phyloP scores from a whole-genome alignment of 108 stramenopile species.

The Stephanodiscus minutulus region DNA sequence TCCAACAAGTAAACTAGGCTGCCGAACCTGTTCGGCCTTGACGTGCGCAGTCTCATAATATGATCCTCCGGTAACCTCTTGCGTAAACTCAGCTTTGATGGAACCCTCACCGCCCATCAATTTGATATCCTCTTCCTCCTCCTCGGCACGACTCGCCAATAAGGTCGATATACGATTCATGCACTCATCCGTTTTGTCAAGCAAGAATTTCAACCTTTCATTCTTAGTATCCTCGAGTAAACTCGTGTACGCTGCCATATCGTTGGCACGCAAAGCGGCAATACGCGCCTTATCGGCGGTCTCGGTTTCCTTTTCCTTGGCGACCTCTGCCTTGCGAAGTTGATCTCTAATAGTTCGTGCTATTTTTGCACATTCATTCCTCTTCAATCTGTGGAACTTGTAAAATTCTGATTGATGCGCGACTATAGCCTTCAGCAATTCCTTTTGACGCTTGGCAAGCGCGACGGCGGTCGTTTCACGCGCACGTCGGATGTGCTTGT shows the following conservation, averaged over 20 bases:
- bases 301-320: constrained; percentile 76
- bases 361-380: constrained; percentile 56
- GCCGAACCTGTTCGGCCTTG: constrained; percentile 75
- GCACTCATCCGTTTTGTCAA: constrained; percentile 84
- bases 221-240: constrained; percentile 85
- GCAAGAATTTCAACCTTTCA: constrained; percentile 80
- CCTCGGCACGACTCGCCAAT: constrained; percentile 62
- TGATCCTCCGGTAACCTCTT: constrained; percentile 52
- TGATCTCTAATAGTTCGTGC: constrained; percentile 72
- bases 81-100: constrained; percentile 30
- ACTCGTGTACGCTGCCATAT: constrained; percentile 86
- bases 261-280: constrained; percentile 83
- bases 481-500: constrained; percentile 69
- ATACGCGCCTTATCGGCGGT: constrained; percentile 75
- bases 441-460: constrained; percentile 74
- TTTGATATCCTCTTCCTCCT: constrained; percentile 45
- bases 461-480: constrained; percentile 65
- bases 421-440: constrained; percentile 63
- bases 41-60: constrained; percentile 86
- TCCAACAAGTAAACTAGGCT: constrained; percentile 75
- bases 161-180: constrained; percentile 80
- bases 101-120: constrained; percentile 43
- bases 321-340: constrained; percentile 65
- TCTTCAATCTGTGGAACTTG: constrained; percentile 72
- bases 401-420: constrained; percentile 76